Base-by-base conservation (phyloP, 768 basidiomycete genomes). In the Trametes elegans region DNA sequence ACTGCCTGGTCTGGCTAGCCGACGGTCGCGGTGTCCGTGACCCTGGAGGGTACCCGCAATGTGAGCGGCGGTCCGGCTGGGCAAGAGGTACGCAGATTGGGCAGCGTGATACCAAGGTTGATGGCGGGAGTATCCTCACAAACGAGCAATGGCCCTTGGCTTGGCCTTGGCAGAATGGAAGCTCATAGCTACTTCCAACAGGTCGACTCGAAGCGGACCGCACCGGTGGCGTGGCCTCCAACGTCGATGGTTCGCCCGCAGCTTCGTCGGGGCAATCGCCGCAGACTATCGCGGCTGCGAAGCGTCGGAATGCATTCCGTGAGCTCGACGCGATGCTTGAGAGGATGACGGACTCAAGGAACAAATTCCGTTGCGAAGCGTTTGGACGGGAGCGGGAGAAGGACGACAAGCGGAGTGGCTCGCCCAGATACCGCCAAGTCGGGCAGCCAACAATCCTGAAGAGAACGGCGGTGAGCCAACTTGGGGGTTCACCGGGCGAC, bases 111-210 rank as follows among this genome's bases (percentile, higher is more conserved):
- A 43, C 32, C 41, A 45, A 45, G 21, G 23, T 11, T 38, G 35
- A 38, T 50, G 48, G 36, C 48, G 14, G 34, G 41, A 19, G 31
- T 19, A 52, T 45, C 42, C 21, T 46, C 19, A 48, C 19, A 35
- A 23, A n/a, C 54, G 54, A 32, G 29, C 23, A 27, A 29, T 11
- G 14, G 5, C 5, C 19, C 24, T 18, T 10, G 7, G 7, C 42
- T 28, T 36, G 28, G 55, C 35, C 53, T 51, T 57, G 49, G 49
- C 48, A 38, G 35, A 50, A 57, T 57, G 55, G 55, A 57, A 57
- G 49, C n/a, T 26, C 40, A 41, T 18, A 35, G 6, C n/a, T n/a
- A n/a, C n/a, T n/a, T n/a, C n/a, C n/a, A n/a, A n/a, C n/a, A n/a
- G n/a, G n/a, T n/a, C n/a, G n/a, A n/a, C 7, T 32, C 34, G 27